Percentiles rank a stretch among this genome's conserved stretches.
These are phyloP conservation scores for Daldinia sp. DNA, from an alignment of 2,329 filamentous ascomycete species.

Conservation along the genomic window DNA sequence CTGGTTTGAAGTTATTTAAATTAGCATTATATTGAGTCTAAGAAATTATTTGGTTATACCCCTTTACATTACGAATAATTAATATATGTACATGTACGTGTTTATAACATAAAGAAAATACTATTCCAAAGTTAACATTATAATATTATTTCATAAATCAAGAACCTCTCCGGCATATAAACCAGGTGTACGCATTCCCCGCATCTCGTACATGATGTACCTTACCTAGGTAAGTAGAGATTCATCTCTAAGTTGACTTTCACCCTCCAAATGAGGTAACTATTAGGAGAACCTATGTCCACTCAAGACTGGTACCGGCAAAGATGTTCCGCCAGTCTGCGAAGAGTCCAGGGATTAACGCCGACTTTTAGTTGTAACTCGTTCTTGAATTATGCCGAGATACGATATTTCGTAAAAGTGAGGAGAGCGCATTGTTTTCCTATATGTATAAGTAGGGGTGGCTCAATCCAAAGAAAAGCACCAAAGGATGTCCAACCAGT, in stretches of 20 bases:
- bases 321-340: conserved; percentile 28
- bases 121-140: no score
- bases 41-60: no score
- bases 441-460: background rate
- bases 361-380: background rate
- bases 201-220: conserved; percentile 34
- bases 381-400: background rate
- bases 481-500: background rate
- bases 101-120: no score
- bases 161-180: conserved; percentile 23
- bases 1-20: no score
- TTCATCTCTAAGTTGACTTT: conserved; percentile 22
- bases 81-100: no score
- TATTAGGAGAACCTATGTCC: conserved; percentile 20
- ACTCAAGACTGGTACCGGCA: conserved; percentile 15
- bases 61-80: no score
- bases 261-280: conserved; percentile 26
- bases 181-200: conserved; percentile 18
- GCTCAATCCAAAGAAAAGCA: background rate
- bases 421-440: background rate
- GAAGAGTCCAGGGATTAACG: background rate
- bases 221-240: conserved; percentile 8
- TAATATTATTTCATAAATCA: background rate
- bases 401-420: background rate
- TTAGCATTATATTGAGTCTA: no score